Evolutionary conservation across 1,284 basidiomycete genomes (phyloP), one percentile per base, ranked within the genome.

Genomic region (Fomitiporia mediterranea): DNA sequence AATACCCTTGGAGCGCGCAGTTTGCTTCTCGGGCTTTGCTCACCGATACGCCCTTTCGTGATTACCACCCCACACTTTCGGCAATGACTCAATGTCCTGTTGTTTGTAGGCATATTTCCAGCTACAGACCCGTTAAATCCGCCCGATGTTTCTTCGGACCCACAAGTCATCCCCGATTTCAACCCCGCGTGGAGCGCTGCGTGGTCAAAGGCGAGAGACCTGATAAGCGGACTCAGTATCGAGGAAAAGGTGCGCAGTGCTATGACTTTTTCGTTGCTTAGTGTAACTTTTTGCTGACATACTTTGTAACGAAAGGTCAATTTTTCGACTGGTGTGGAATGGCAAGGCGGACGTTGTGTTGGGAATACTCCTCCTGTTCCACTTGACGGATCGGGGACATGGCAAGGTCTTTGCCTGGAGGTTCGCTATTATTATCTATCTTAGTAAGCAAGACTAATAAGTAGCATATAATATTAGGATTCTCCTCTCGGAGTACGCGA

Each of bases 391-490:
- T 63, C 70, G 2, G 71, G 70, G 3, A 67, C 67, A 52, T 75
- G 74, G 32, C 83, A 84, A 2, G 83, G 85, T 7, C 68, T 90
- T 13, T 91, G 89, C 67, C 71, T 85, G n/a, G 76, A 83, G 67
- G 77, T 76, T 40, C 1, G 65, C 60, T 13, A 11, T 35, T 47
- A 32, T 32, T 15, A 27, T 27, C 28, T 21, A 23, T 51, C n/a
- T 49, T 30, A 40, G 28, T 25, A 23, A 37, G 13, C 13, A 43
- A 17, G 25, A 6, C 27, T 6, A 17, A 28, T 42, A 17, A 7
- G 9, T n/a, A 27, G n/a, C 13, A 13, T 13, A 6, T 6, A 6
- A 6, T 13, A 70, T 69, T 63, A 78, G 65, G 82, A 83, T 62
- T 78, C 78, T 7, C 79, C 76, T 4, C 67, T 74, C 3, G 76